Percentiles rank a stretch among this genome's conserved stretches.
phyloP scores from a whole-genome alignment of 2,329 filamentous ascomycete genomes.

The Whalleya microplaca region DNA sequence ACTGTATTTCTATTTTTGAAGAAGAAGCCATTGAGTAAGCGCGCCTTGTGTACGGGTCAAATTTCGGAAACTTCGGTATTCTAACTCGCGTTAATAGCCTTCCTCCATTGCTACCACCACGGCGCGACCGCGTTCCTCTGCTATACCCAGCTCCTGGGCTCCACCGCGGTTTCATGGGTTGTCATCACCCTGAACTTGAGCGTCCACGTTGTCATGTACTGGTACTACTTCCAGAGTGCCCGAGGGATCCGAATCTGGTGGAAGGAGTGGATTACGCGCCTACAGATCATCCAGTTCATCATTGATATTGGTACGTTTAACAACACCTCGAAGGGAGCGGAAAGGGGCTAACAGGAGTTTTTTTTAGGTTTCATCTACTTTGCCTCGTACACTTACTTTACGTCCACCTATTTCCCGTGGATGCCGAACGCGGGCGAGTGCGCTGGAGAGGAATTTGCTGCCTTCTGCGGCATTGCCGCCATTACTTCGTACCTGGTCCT shows the following conservation, averaged over 20 bases:
- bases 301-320: slow-evolving; percentile 82
- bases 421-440: slow-evolving; percentile 85
- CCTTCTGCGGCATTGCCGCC: slow-evolving; percentile 88
- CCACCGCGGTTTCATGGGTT: slow-evolving; percentile 94
- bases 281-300: slow-evolving; percentile 96
- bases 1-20: slow-evolving; percentile 97
- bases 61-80: not conserved
- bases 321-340: not conserved
- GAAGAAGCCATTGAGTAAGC: slow-evolving; percentile 93
- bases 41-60: not conserved
- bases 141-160: slow-evolving; percentile 94
- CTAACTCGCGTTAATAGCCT: slow-evolving; percentile 54
- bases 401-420: slow-evolving; percentile 83
- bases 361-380: slow-evolving; percentile 93
- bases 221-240: slow-evolving; percentile 99
- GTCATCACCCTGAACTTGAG: slow-evolving; percentile 89
- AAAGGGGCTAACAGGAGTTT: slow-evolving; percentile 21
- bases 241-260: slow-evolving; percentile 96
- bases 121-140: slow-evolving; percentile 95
- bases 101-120: slow-evolving; percentile 99
- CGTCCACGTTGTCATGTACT: slow-evolving; percentile 99
- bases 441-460: slow-evolving; percentile 95
- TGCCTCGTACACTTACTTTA: slow-evolving; percentile 98
- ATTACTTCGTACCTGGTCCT: slow-evolving; percentile 94
- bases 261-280: slow-evolving; percentile 99